Evolutionary conservation across 192 early-diverging fungal species (phyloP), one percentile per base, ranked within the genome.

Genomic region (Backusella westeae): DNA sequence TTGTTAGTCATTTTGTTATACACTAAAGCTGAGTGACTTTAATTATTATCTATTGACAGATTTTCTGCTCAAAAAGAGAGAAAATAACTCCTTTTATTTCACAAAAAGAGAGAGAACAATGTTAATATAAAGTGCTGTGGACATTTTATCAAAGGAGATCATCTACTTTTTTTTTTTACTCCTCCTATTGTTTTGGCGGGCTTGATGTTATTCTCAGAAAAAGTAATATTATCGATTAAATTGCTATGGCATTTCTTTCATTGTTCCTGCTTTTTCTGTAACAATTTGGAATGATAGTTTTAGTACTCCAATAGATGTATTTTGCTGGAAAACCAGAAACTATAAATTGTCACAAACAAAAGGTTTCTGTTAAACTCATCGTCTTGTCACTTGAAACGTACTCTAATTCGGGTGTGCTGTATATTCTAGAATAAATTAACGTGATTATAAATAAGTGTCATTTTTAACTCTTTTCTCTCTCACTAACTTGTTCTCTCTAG

Each of bases 131-230:
- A 49, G 46, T 6, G 46, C 17, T 49, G 12, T 63, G 23, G 56
- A 29, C 56, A 63, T 26, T 63, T 63, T 63, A 63, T 63, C 56
- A 63, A 63, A 63, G 56, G 56, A 63, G 56, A 63, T 63, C 9
- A 63, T 63, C 42, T 9, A 29, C 26, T 63, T 63, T 29, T 63
- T 29, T 49, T 21, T 6, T n/a, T 29, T 26, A n/a, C 17, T 49
- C 6, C 53, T 56, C 53, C 53, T 56, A 56, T 56, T 21, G n/a
- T 56, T 56, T 56, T 56, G 53, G 53, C 53, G 53, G 53, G 53
- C 53, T 56, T 56, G 19, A 56, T 56, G 21, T 56, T 56, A 56
- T 56, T 56, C 53, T 56, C 53, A 56, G 53, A 56, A 56, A 56
- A 53, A 53, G n/a, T 10, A 56, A 56, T 23, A 23, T 56, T 56